These are phyloP conservation scores for Austroboletus niveus DNA, from an alignment of 1,284 basidiomycete species.

Conservation along the genomic window DNA sequence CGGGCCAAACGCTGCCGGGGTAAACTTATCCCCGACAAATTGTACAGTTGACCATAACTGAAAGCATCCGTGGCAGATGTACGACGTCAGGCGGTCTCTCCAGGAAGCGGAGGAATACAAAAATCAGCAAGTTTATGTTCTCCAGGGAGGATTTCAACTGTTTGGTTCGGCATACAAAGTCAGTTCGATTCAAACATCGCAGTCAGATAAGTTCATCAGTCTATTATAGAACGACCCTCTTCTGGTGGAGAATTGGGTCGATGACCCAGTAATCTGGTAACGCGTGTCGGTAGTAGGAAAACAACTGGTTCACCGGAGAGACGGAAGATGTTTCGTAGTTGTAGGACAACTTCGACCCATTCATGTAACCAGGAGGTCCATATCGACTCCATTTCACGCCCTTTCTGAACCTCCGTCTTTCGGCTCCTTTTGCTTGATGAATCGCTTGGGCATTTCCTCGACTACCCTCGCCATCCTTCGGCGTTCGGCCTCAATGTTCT, in stretches of 20 bases:
- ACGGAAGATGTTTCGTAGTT: background rate
- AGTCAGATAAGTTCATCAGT: constrained; percentile 3
- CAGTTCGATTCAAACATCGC: background rate
- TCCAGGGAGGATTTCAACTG: constrained; percentile 66
- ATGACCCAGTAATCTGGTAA: constrained; percentile 37
- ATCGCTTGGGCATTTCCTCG: constrained; percentile 57
- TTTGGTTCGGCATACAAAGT: constrained; percentile 73
- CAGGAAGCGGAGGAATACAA: constrained; percentile 37
- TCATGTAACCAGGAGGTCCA: background rate
- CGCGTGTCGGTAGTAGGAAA: background rate
- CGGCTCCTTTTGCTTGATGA: constrained; percentile 43
- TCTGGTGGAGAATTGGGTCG: constrained; percentile 74
- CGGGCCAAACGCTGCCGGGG: constrained; percentile 72
- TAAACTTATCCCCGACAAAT: constrained; percentile 25
- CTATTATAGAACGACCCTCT: constrained; percentile 55
- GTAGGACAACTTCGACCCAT: background rate
- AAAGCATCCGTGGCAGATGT: constrained; percentile 27
- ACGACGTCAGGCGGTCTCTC: constrained; percentile 54
- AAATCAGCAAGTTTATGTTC: constrained; percentile 57
- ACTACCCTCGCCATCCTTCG: constrained; percentile 54
- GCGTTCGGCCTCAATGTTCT: constrained; percentile 52
- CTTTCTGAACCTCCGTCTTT: constrained; percentile 26
- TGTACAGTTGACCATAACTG: background rate
- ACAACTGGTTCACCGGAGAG: background rate
- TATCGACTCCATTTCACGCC: background rate